A percentile compares a stretch with the other conserved stretches of the same genome.
Conservation (phyloP, 148 eudicot genomes). For the Camellia granthamiana region DNA sequence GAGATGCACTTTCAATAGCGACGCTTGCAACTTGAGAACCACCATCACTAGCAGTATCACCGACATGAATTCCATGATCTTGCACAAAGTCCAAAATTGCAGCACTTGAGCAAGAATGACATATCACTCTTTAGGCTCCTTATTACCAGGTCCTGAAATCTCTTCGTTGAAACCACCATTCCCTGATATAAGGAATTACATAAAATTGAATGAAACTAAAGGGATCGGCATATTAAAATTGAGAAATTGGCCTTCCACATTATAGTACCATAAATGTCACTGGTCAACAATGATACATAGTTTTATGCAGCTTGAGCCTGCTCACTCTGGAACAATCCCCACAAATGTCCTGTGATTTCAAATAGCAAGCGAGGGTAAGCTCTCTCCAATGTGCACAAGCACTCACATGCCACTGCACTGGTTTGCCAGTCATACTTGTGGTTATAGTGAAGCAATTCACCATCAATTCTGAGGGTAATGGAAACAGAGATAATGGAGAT, state of each 20-base stretch:
- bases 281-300: slow-evolving; percentile 53
- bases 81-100: slow-evolving; percentile 59
- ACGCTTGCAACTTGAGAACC: slow-evolving; percentile 71
- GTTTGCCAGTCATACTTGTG: slow-evolving; percentile 75
- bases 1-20: slow-evolving; percentile 88
- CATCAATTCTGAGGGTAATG: slow-evolving; percentile 17
- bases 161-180: slow-evolving; percentile 30
- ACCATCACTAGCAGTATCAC: slow-evolving; percentile 56
- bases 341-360: slow-evolving; percentile 59
- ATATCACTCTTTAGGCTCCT: slow-evolving; percentile 71
- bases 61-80: slow-evolving; percentile 66
- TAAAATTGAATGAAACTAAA: slow-evolving; percentile 68
- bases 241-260: slow-evolving; percentile 41
- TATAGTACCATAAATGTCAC: slow-evolving; percentile 51
- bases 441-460: slow-evolving; percentile 19
- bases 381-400: slow-evolving; percentile 76
- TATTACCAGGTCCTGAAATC: slow-evolving; percentile 37
- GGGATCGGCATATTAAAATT: slow-evolving; percentile 47
- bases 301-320: slow-evolving; percentile 72
- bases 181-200: slow-evolving; percentile 34
- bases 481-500: slow-evolving; percentile 49
- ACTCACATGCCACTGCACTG: slow-evolving; percentile 76
- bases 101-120: slow-evolving; percentile 80
- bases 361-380: slow-evolving; percentile 72
- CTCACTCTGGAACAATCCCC: slow-evolving; percentile 81